These are phyloP conservation scores for Clarireedia paspali DNA, from an alignment of 2,329 filamentous ascomycete genomes.

Conservation along the genomic window DNA sequence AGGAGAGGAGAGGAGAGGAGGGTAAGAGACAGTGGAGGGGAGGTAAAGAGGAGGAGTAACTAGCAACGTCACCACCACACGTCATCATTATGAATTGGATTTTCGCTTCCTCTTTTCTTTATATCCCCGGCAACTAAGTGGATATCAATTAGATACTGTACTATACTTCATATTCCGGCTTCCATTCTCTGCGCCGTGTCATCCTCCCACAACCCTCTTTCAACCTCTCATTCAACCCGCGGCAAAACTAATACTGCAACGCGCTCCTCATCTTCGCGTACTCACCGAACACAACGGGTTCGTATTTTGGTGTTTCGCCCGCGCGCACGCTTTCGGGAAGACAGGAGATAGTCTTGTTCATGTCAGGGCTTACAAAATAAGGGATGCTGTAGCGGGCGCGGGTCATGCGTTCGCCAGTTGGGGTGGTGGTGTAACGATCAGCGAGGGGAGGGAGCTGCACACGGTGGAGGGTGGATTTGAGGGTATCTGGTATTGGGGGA, in stretches of 20 bases:
- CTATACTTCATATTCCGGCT: no score
- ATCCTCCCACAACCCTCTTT: no score
- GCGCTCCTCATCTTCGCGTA: constrained; percentile 22
- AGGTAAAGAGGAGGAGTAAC: no score
- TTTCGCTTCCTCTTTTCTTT: no score
- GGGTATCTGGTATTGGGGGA: constrained; percentile 30
- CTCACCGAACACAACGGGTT: constrained; percentile 30
- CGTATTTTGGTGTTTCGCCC: constrained; percentile 41
- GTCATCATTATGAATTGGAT: no score
- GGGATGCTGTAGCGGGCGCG: constrained; percentile 50
- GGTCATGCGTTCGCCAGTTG: constrained; percentile 35
- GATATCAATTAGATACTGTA: no score
- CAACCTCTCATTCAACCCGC: no score
- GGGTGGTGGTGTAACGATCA: constrained; percentile 31
- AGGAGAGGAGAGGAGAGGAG: no score
- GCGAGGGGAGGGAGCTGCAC: constrained; percentile 38
- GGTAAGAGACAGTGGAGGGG: no score
- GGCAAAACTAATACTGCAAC: constrained; percentile 15
- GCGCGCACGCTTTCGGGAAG: constrained; percentile 39
- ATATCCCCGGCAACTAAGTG: no score
- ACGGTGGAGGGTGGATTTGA: constrained; percentile 46
- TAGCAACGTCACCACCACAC: no score
- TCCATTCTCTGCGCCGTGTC: no score
- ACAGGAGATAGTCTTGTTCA: constrained; percentile 43
- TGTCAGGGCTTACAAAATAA: constrained; percentile 48